phyloP scores from a whole-genome alignment of 345 rosid species.

The Syzygium oleosum region DNA sequence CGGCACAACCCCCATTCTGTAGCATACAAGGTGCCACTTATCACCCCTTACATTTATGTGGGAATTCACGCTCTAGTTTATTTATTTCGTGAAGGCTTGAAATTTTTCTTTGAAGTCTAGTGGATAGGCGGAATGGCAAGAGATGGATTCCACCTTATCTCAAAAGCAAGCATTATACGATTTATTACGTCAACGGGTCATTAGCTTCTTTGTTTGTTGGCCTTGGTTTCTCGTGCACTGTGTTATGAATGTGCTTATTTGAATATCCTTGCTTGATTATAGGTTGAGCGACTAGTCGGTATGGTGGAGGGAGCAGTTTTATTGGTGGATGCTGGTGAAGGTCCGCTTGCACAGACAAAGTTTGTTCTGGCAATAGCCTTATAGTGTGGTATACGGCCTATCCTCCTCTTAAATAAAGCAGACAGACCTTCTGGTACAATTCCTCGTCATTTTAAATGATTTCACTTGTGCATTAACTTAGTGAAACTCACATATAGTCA shows the following conservation, averaged over 20 bases:
- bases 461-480: not conserved
- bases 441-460: not conserved
- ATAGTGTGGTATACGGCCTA: conserved; percentile 81
- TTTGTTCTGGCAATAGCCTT: conserved; percentile 98
- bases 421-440: conserved; percentile 83
- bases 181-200: not conserved
- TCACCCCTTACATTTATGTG: not conserved
- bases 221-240: not conserved
- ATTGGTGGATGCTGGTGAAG: conserved; percentile 99
- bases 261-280: not conserved
- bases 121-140: not conserved
- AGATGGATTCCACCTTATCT: not conserved
- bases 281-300: conserved; percentile 62
- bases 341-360: conserved; percentile 98
- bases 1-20: not conserved
- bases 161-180: not conserved
- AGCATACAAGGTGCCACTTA: not conserved
- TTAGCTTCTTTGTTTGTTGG: not conserved
- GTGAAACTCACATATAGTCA: not conserved
- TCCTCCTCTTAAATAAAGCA: conserved; percentile 91
- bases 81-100: too few species aligned
- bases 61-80: not conserved
- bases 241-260: not conserved
- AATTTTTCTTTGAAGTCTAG: not conserved
- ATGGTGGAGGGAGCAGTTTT: conserved; percentile 98